Evolutionary conservation across 768 basidiomycete genomes (phyloP).

Genomic region (Nevesoporus exiguus): DNA sequence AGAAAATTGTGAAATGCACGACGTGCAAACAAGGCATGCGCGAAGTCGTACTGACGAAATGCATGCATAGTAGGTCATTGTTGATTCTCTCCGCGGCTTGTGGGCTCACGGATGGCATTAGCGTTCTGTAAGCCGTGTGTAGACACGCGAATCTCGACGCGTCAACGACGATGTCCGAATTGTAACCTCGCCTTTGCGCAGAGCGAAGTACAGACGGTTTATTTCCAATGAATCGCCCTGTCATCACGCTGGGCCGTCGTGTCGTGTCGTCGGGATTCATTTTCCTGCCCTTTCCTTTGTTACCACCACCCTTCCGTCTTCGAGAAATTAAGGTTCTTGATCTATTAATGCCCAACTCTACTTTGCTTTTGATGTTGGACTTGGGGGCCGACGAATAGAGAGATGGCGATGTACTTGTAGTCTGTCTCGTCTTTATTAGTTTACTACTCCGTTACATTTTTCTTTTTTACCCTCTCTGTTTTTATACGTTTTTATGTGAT

Average conservation of each 20-base stretch:
- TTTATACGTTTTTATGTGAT: background rate
- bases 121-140: slow-evolving; percentile 86
- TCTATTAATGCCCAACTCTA: background rate
- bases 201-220: slow-evolving; percentile 73
- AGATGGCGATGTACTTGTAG: background rate
- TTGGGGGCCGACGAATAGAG: background rate
- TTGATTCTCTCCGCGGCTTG: background rate
- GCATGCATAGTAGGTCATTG: slow-evolving; percentile 78
- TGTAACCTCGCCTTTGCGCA: slow-evolving; percentile 80
- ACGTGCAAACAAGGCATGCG: slow-evolving; percentile 80
- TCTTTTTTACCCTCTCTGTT: background rate
- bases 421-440: background rate
- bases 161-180: slow-evolving; percentile 92
- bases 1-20: slow-evolving; percentile 86
- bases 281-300: too few relatives aligned
- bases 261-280: too few relatives aligned
- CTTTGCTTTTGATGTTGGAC: background rate
- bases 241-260: background rate
- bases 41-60: slow-evolving; percentile 78
- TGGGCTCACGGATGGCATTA: slow-evolving; percentile 27
- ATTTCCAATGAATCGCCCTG: slow-evolving; percentile 44
- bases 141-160: slow-evolving; percentile 80
- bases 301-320: background rate
- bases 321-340: background rate
- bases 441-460: background rate